Conservation (phyloP, 2,329 filamentous ascomycete species). For the Colletotrichum orchidophilum region DNA sequence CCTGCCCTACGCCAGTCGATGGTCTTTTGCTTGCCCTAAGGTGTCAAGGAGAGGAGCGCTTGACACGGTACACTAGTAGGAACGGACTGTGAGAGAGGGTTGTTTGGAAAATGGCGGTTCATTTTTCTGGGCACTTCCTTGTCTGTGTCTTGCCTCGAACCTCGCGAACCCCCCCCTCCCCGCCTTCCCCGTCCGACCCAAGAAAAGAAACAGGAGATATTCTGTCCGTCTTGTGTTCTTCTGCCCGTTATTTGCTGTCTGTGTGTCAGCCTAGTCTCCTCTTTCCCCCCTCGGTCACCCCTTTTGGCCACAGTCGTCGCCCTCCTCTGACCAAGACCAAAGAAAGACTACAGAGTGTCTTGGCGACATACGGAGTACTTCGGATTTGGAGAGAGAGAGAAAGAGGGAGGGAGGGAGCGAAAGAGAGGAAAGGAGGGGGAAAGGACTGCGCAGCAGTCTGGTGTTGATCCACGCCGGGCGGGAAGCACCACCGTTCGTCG, state of each 20-base stretch:
- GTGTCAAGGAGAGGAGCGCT: neutral
- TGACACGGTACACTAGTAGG: neutral
- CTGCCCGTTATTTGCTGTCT: neutral
- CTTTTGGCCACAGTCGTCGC: neutral
- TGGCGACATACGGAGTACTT: neutral
- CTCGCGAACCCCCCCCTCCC: neutral
- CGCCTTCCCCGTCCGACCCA: conserved; percentile 8
- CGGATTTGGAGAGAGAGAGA: neutral
- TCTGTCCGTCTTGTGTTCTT: conserved; percentile 15
- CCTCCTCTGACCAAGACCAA: neutral
- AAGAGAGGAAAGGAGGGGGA: neutral
- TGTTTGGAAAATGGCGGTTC: neutral
- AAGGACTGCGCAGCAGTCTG: neutral
- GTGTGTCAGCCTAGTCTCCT: conserved; percentile 19
- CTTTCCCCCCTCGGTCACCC: neutral
- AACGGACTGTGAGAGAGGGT: neutral
- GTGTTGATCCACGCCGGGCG: neutral
- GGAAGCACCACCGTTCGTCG: conserved; percentile 4
- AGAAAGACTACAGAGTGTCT: too few relatives aligned
- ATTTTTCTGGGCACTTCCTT: neutral
- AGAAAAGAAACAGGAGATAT: conserved; percentile 24
- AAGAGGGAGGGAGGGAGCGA: neutral
- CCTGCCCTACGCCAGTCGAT: neutral
- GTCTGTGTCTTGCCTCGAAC: neutral
- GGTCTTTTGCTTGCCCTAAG: neutral